Evolutionary conservation across 129 eudicot species (phyloP).

Genomic region (Pittosporum tobira): DNA sequence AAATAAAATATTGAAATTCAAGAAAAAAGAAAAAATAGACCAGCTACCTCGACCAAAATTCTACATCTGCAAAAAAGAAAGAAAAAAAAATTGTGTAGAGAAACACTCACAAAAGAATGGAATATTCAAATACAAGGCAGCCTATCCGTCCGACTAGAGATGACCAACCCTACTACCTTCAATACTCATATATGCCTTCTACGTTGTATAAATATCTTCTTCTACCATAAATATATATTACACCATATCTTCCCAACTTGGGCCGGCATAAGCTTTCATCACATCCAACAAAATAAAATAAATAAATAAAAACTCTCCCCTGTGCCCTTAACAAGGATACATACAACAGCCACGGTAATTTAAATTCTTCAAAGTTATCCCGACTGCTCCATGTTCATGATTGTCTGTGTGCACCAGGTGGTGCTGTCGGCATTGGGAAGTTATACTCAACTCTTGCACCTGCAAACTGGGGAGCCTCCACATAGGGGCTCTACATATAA

Average conservation of each 20-base stretch:
- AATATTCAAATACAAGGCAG: neutral
- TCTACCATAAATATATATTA: neutral
- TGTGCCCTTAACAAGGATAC: slow-evolving; percentile 7
- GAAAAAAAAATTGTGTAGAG: neutral
- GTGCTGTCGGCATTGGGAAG: slow-evolving; percentile 83
- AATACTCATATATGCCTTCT: neutral
- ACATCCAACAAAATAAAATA: slow-evolving; percentile 19
- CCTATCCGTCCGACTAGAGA: neutral
- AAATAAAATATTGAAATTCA: too few relatives aligned
- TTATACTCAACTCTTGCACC: slow-evolving; percentile 34
- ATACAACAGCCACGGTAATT: slow-evolving; percentile 10
- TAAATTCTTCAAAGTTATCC: slow-evolving; percentile 1
- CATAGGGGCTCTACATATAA: slow-evolving; percentile 72
- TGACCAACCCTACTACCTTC: neutral
- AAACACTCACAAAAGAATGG: neutral
- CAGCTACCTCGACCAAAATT: neutral
- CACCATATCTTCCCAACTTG: neutral
- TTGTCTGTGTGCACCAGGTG: slow-evolving; percentile 83
- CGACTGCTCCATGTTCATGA: slow-evolving; percentile 20
- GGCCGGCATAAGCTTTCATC: slow-evolving; percentile 3
- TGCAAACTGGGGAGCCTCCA: slow-evolving; percentile 75
- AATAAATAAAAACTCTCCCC: too few relatives aligned
- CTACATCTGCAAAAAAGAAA: neutral
- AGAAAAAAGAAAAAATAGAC: too few relatives aligned
- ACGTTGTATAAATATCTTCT: neutral